A percentile compares a stretch with the other conserved stretches of the same genome.
These are phyloP conservation scores for Cyphellophora attinorum DNA, from an alignment of 2,329 filamentous ascomycete species.

Conservation along the genomic window DNA sequence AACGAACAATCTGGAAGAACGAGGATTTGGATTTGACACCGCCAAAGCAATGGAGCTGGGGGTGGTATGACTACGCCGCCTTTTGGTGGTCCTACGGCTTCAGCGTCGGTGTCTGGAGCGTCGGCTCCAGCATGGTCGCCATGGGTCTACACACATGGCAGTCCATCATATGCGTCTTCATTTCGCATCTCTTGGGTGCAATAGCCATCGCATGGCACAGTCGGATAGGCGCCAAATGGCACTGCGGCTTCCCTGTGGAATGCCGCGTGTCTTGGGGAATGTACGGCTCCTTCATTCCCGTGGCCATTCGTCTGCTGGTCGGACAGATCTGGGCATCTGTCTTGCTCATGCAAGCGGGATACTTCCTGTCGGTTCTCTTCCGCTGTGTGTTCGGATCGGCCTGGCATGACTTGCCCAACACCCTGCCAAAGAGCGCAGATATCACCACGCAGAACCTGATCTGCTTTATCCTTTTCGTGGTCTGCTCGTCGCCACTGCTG, in stretches of 20 bases:
- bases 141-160: slow-evolving; percentile 80
- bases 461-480: slow-evolving; percentile 33
- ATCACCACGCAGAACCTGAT: slow-evolving; percentile 36
- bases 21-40: slow-evolving; percentile 11
- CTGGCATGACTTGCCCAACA: slow-evolving; percentile 32
- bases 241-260: slow-evolving; percentile 79
- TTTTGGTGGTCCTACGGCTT: slow-evolving; percentile 11
- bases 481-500: slow-evolving; percentile 32
- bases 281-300: slow-evolving; percentile 79
- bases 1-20: slow-evolving; percentile 9
- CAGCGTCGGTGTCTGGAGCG: slow-evolving; percentile 15
- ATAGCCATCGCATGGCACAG: slow-evolving; percentile 62
- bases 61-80: slow-evolving; percentile 10
- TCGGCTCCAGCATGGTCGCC: slow-evolving; percentile 23
- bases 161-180: slow-evolving; percentile 75
- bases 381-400: slow-evolving; percentile 34
- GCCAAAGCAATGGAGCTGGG: slow-evolving; percentile 4
- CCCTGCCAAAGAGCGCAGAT: slow-evolving; percentile 30
- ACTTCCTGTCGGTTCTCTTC: slow-evolving; percentile 36
- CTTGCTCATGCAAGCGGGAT: slow-evolving; percentile 37
- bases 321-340: slow-evolving; percentile 18
- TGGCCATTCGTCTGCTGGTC: slow-evolving; percentile 45
- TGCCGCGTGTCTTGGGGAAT: slow-evolving; percentile 67
- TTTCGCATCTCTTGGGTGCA: slow-evolving; percentile 57
- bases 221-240: slow-evolving; percentile 75